Evolutionary conservation across 208 protist species (phyloP), one percentile per base, ranked within the genome.

Genomic region (Angomonas ambiguus): DNA sequence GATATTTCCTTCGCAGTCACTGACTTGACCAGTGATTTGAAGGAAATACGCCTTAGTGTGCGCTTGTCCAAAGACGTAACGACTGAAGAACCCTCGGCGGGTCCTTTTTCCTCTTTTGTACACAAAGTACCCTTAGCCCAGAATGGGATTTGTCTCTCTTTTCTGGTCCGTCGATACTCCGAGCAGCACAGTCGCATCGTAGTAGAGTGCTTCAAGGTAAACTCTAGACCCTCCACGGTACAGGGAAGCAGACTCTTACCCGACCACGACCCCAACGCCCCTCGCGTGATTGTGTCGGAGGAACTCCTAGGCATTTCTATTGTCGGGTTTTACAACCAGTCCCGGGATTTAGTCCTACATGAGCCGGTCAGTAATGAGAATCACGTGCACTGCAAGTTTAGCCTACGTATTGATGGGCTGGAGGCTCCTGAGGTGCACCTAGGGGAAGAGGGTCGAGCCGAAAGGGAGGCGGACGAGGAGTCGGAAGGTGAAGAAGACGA

Each of bases 91-190:
- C 88, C 88, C 4, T 69, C 65, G 6, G 65, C 79, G 0, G 88
- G 84, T 2, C 81, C 85, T 2, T 91, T 91, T 56, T 95, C 88
- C 8, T 91, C 85, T 2, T 95, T 84, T 75, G 80, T 95, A 8
- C 88, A 95, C 57, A 75, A 73, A n/a, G 74, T 95, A 20, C 88
- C 88, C 1, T 62, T 95, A 10, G 33, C 76, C 48, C 83, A 86
- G 65, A 56, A 70, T 2, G 51, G 62, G 16, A 95, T 95, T 24
- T 77, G 83, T 58, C 79, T 95, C 20, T 76, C 76, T 11, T 91
- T 95, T 61, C 62, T 67, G 48, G 79, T 95, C 22, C 76, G 80
- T 34, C 58, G 75, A 33, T 95, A 78, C 71, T 86, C 77, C 18
- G 79, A 82, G 60, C 75, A 88, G 5, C 77, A 60, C 33, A 95